A percentile compares a stretch with the other conserved stretches of the same genome.
Evolutionary conservation across 2,329 filamentous ascomycete species (phyloP).

Genomic region (Sphaerulina musiva): DNA sequence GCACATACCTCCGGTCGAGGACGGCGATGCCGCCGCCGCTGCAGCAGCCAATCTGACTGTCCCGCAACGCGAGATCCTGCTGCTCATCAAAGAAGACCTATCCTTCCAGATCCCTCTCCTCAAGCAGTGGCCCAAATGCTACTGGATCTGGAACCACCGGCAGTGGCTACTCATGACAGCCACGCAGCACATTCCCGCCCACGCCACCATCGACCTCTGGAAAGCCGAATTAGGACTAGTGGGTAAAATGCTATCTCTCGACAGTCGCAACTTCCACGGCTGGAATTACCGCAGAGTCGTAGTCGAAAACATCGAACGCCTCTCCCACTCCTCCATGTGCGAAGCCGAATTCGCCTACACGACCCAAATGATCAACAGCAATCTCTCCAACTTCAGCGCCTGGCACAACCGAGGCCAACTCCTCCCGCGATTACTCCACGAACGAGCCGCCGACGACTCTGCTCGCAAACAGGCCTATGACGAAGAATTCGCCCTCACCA

Average conservation of each 20-base stretch:
- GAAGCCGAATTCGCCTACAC: slow-evolving; percentile 85
- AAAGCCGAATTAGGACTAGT: slow-evolving; percentile 74
- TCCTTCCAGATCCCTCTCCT: slow-evolving; percentile 77
- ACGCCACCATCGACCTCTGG: slow-evolving; percentile 64
- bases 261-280: slow-evolving; percentile 90
- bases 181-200: slow-evolving; percentile 54
- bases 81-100: slow-evolving; percentile 66
- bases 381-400: slow-evolving; percentile 92
- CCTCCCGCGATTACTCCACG: slow-evolving; percentile 67
- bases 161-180: slow-evolving; percentile 74
- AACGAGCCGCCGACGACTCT: slow-evolving; percentile 58
- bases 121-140: slow-evolving; percentile 86
- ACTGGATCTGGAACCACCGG: slow-evolving; percentile 99
- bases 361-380: slow-evolving; percentile 74
- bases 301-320: slow-evolving; percentile 65
- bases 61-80: slow-evolving; percentile 36
- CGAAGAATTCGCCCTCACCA: slow-evolving; percentile 68
- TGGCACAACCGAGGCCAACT: slow-evolving; percentile 89
- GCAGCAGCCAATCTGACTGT: slow-evolving; percentile 26
- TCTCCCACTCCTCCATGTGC: slow-evolving; percentile 48
- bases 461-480: slow-evolving; percentile 66
- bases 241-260: slow-evolving; percentile 78
- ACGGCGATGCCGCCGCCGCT: slow-evolving; percentile 24
- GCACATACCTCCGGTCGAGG: slow-evolving; percentile 14
- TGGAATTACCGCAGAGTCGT: slow-evolving; percentile 86